Evolutionary conservation across 768 basidiomycete genomes (phyloP).

Genomic region (Podaxis mareebaensis): DNA sequence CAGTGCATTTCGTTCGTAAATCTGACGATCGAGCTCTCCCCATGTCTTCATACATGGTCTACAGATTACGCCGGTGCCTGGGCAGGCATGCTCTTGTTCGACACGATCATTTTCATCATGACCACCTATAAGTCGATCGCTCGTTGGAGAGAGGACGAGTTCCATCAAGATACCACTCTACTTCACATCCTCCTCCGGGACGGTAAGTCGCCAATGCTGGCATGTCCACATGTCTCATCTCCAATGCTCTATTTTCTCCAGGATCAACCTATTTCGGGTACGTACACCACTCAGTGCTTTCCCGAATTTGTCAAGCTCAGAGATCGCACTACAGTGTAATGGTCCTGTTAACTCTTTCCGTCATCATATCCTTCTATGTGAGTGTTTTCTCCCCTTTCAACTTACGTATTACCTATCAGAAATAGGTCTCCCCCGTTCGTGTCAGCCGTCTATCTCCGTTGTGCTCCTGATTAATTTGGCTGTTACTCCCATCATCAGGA

Average conservation of each 20-base stretch:
- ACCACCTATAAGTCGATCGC: slow-evolving; percentile 38
- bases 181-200: slow-evolving; percentile 41
- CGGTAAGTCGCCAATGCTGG: slow-evolving; percentile 27
- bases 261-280: slow-evolving; percentile 46
- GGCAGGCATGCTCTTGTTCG: slow-evolving; percentile 41
- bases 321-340: slow-evolving; percentile 19
- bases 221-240: background rate
- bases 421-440: slow-evolving; percentile 9
- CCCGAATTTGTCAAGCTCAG: background rate
- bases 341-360: slow-evolving; percentile 18
- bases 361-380: slow-evolving; percentile 21
- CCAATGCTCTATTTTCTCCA: slow-evolving; percentile 17
- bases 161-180: slow-evolving; percentile 21
- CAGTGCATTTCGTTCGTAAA: background rate
- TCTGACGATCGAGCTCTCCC: too few relatives aligned
- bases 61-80: slow-evolving; percentile 38
- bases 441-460: background rate
- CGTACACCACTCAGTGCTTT: slow-evolving; percentile 3
- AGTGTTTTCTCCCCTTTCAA: background rate
- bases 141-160: slow-evolving; percentile 18
- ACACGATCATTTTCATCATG: slow-evolving; percentile 40
- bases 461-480: background rate
- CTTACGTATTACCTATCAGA: background rate
- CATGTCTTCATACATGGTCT: background rate
- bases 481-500: slow-evolving; percentile 16